A percentile compares a stretch with the other conserved stretches of the same genome.
These are phyloP conservation scores for Peronospora belbahrii DNA, from an alignment of 352 stramenopile species.

Conservation along the genomic window DNA sequence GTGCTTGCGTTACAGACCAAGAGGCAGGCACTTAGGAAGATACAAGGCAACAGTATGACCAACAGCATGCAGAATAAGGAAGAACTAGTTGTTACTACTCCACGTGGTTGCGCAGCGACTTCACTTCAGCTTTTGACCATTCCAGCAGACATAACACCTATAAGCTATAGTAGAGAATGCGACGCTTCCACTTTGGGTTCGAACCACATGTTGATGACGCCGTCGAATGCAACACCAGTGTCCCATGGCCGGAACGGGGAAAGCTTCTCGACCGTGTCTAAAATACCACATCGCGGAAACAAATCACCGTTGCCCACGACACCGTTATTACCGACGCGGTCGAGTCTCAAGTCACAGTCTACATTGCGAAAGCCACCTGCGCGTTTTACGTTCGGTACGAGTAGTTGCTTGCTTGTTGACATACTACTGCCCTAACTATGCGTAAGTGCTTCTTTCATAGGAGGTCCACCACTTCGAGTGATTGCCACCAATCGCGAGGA, in stretches of 20 bases:
- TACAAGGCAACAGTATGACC: slow-evolving; percentile 1
- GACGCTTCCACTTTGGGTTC: neutral
- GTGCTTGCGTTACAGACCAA: slow-evolving; percentile 8
- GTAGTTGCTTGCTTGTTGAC: neutral
- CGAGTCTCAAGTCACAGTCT: slow-evolving; percentile 37
- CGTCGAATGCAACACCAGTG: slow-evolving; percentile 5
- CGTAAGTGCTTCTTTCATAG: slow-evolving; percentile 5
- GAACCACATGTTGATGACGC: neutral
- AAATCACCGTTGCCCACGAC: slow-evolving; percentile 36
- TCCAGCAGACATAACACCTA: slow-evolving; percentile 12
- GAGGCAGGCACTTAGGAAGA: slow-evolving; percentile 8
- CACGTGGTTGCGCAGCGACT: slow-evolving; percentile 15
- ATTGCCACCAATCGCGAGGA: slow-evolving; percentile 24
- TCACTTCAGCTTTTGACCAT: slow-evolving; percentile 1
- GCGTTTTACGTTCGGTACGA: slow-evolving; percentile 37
- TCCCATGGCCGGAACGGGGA: slow-evolving; percentile 3
- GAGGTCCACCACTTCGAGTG: slow-evolving; percentile 40
- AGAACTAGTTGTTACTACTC: slow-evolving; percentile 14
- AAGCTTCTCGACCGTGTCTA: slow-evolving; percentile 40
- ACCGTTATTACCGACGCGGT: slow-evolving; percentile 32
- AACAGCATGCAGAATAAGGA: slow-evolving; percentile 1
- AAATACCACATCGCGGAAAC: slow-evolving; percentile 21
- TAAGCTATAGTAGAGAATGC: neutral
- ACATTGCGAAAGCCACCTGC: slow-evolving; percentile 42
- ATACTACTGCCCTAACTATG: neutral